Evolutionary conservation across 2,329 filamentous ascomycete genomes (phyloP).

Genomic region (Ambrosiella xylebori): DNA sequence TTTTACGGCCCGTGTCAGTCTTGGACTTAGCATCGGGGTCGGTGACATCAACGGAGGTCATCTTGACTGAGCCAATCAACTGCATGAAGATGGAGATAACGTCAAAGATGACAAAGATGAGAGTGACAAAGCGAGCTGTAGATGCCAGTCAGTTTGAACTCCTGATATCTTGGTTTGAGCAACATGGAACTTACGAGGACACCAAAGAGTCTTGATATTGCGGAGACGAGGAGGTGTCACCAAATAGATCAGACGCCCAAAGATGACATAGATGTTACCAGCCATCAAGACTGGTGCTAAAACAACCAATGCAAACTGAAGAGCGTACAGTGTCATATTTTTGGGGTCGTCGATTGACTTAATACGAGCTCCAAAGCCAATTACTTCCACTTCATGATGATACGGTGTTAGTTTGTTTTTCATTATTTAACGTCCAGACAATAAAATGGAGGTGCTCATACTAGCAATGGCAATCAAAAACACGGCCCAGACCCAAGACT

Average conservation of each 20-base stretch:
- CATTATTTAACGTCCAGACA: not conserved
- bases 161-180: not conserved
- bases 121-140: conserved; percentile 16
- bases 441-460: not conserved
- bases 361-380: not conserved
- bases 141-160: not conserved
- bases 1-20: conserved; percentile 18
- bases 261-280: conserved; percentile 17
- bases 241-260: conserved; percentile 11
- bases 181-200: conserved; percentile 1
- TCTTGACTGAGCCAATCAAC: conserved; percentile 23
- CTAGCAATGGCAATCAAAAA: not conserved
- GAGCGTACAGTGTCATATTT: conserved; percentile 11
- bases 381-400: not conserved
- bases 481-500: conserved; percentile 3
- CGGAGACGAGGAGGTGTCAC: conserved; percentile 4
- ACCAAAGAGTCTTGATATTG: conserved; percentile 6
- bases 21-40: conserved; percentile 20
- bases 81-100: conserved; percentile 24
- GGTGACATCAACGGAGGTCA: conserved; percentile 21
- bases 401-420: not conserved
- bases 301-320: conserved; percentile 16
- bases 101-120: conserved; percentile 24
- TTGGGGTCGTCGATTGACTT: not conserved
- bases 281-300: conserved; percentile 16